Conservation (phyloP, 139 green algal species). For the Pleodorina starrii region DNA sequence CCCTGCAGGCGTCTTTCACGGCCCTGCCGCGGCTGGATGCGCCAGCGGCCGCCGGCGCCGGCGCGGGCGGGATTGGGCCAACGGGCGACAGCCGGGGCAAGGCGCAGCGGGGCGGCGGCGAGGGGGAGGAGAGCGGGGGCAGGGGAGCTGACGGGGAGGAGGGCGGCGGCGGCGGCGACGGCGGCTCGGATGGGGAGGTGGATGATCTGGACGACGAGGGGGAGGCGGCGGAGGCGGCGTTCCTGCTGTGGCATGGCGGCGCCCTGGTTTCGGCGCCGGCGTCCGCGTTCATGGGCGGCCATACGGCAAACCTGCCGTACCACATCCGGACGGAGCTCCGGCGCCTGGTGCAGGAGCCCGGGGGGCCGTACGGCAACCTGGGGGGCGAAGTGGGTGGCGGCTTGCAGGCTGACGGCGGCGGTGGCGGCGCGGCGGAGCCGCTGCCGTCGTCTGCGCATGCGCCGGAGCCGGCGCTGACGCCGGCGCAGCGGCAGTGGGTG, state of each 20-base stretch:
- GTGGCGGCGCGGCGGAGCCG: neutral
- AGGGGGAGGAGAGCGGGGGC: neutral
- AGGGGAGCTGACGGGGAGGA: neutral
- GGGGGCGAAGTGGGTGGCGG: neutral
- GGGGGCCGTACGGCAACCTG: neutral
- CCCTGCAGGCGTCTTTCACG: conserved; percentile 24
- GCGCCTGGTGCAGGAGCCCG: conserved; percentile 33
- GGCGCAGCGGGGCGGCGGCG: neutral
- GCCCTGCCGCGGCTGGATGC: neutral
- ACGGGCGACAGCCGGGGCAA: neutral
- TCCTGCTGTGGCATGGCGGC: conserved; percentile 37
- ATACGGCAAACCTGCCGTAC: neutral
- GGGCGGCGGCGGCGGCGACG: neutral
- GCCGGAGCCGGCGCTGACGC: neutral
- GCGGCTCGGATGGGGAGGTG: neutral
- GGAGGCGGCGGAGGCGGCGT: conserved; percentile 19
- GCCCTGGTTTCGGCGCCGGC: neutral
- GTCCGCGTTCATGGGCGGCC: neutral
- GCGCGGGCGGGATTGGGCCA: too few species aligned
- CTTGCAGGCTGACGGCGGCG: neutral
- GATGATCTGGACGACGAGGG: neutral
- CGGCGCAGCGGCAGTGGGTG: conserved; percentile 48
- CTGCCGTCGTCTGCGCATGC: conserved; percentile 9
- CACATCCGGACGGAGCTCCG: conserved; percentile 34
- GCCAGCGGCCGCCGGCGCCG: too few species aligned